Base-by-base conservation (phyloP, 257 asterid species). In the Salvia hispanica region DNA sequence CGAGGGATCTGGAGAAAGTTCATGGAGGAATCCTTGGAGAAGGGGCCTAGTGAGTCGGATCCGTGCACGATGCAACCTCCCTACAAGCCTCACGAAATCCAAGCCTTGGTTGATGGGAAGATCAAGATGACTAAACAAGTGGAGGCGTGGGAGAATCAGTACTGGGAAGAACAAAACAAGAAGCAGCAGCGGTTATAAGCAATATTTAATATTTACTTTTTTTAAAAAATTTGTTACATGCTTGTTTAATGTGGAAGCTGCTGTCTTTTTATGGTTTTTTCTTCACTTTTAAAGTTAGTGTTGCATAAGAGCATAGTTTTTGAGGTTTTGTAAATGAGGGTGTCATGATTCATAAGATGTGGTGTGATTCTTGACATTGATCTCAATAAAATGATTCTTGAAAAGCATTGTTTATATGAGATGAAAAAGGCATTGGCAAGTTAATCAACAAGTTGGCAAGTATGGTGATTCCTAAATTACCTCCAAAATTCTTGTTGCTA, bases 21-120 rank as follows among this genome's bases (percentile, higher is more conserved):
- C 80, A 83, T 90, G 97, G 90, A 82, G 67, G 88, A 84, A 57
- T 88, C 95, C 1, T 1, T 90, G 58, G 98, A 86, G 80, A 86
- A 64, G 71, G 70, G 76, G 42, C 97, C 98, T 0, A 80, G 85
- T 15, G 55, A 74, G 28, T 67, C 84, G 46, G 64, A 28, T 39
- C 98, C 97, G 12, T 92, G 98, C 79, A 51, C 71, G 1, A 63
- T 92, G 82, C 94, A 95, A 51, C 93, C 91, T 28, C 92, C 94
- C 6, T 86, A 84, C 43, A 76, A 82, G 55, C 79, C 85, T 67
- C 75, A 70, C 47, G 73, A 75, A 9, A 58, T 90, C 43, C 72
- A 73, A 73, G 76, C 78, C 40, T 82, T 89, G 53, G 21, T 76
- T 18, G 90, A 80, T 9, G 71, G 48, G 13, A 86, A 78, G 12